These are phyloP conservation scores for Anthostomella pinea DNA, from an alignment of 2,329 filamentous ascomycete species.

Conservation along the genomic window DNA sequence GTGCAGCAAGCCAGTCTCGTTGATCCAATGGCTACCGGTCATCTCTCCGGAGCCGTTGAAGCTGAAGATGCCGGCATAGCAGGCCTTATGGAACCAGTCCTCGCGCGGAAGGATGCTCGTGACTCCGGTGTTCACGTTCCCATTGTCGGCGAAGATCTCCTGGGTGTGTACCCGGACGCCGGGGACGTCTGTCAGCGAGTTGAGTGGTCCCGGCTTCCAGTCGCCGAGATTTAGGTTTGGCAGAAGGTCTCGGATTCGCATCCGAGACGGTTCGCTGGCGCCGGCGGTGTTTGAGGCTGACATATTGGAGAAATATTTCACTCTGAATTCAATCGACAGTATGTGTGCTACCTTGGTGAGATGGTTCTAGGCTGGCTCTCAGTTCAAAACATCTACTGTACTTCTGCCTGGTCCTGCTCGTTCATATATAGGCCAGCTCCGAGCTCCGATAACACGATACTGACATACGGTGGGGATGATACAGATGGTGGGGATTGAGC, in stretches of 20 bases:
- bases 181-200: constrained; percentile 50
- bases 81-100: constrained; percentile 43
- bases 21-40: constrained; percentile 59
- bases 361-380: neutral
- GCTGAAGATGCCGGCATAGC: constrained; percentile 52
- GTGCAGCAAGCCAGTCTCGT: constrained; percentile 57
- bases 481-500: no score
- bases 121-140: constrained; percentile 46
- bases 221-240: constrained; percentile 43
- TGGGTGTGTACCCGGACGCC: constrained; percentile 47
- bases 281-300: constrained; percentile 6
- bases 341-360: no score
- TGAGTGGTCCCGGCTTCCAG: constrained; percentile 43
- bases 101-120: constrained; percentile 47
- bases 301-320: constrained; percentile 5
- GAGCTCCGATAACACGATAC: no score
- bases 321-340: neutral
- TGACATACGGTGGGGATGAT: no score
- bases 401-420: no score
- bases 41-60: constrained; percentile 65
- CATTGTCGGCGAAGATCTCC: constrained; percentile 36
- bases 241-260: constrained; percentile 42
- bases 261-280: constrained; percentile 15
- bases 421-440: no score
- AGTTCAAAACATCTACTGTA: neutral